Conservation (phyloP, 495 filamentous ascomycete species). For the Halenospora varia region DNA sequence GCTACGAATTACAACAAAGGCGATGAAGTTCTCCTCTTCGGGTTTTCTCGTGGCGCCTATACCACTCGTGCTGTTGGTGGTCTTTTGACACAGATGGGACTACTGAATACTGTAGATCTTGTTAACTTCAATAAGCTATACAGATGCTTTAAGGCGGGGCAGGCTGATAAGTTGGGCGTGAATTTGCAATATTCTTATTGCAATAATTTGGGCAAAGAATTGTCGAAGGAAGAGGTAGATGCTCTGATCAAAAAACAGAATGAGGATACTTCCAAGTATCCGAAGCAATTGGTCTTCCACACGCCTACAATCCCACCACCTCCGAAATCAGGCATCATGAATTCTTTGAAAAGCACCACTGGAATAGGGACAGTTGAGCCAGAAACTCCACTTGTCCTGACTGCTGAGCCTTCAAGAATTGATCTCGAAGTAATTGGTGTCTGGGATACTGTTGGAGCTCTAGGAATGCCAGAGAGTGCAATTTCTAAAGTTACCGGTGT, state of each 20-base stretch:
- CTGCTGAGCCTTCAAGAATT: background rate
- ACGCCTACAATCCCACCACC: background rate
- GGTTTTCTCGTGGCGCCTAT: conserved; percentile 71
- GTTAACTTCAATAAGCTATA: conserved; percentile 55
- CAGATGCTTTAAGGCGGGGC: conserved; percentile 2
- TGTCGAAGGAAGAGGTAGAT: background rate
- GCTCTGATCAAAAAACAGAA: background rate
- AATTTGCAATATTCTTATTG: background rate
- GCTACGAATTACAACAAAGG: conserved; percentile 58
- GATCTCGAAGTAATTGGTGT: conserved; percentile 42
- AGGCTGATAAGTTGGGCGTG: background rate
- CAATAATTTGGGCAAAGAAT: background rate
- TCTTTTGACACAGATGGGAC: conserved; percentile 54
- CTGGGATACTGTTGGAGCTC: conserved; percentile 50
- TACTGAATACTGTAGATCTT: conserved; percentile 58
- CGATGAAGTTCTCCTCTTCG: conserved; percentile 66
- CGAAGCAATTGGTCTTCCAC: background rate
- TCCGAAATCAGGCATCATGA: background rate
- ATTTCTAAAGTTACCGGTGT: conserved; percentile 28
- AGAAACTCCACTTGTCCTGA: background rate
- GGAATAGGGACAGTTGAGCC: background rate
- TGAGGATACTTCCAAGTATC: no score
- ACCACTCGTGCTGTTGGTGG: conserved; percentile 62
- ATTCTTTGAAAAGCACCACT: background rate
- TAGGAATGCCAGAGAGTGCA: conserved; percentile 29